Evolutionary conservation across 352 stramenopile species (phyloP), one percentile per base, ranked within the genome.

Genomic region (Pythium periplocum): DNA sequence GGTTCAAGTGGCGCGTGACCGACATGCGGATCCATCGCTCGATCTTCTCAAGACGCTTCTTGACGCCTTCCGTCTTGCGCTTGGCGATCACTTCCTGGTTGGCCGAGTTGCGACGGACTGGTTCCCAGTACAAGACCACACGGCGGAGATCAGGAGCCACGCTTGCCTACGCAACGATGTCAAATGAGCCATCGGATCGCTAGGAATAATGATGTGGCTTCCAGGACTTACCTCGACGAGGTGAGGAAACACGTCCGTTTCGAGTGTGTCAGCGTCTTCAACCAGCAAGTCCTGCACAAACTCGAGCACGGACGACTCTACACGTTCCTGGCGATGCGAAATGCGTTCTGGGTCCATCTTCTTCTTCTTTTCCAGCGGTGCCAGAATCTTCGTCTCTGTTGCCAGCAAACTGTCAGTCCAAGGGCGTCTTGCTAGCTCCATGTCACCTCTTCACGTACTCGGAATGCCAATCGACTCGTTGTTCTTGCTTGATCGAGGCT

Each of bases 321-420:
- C 67, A 6, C 69, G 75, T 55, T 90, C 79, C 48, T 93, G 82
- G 34, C 82, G 82, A 60, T 86, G 83, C 35, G 79, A 90, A 30
- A 81, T 64, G 33, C 72, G 71, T 39, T 93, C 79, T 3, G 76
- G 59, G 49, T 83, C 85, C 10, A 63, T 60, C 32, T 72, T 72
- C 59, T 86, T 90, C 53, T 89, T 87, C 58, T 90, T 90, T 60
- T 89, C 76, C 45, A 93, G 46, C 4, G 79, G 79, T 2, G 79
- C 65, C 34, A 61, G 63, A 34, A 81, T 82, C 61, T 93, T 93
- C 8, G 72, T 82, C 58, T 86, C 79, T 93, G 48, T 48, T 42
- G 43, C 8, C 8, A 31, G 8, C 10, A 11, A 31, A 48, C 38
- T 1, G 30, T 6, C 6, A 11, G 34, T 39, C 12, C 46, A 51